A percentile compares a stretch with the other conserved stretches of the same genome.
These are phyloP conservation scores for Shiraia bambusicola DNA, from an alignment of 2,329 filamentous ascomycete genomes.

Conservation along the genomic window DNA sequence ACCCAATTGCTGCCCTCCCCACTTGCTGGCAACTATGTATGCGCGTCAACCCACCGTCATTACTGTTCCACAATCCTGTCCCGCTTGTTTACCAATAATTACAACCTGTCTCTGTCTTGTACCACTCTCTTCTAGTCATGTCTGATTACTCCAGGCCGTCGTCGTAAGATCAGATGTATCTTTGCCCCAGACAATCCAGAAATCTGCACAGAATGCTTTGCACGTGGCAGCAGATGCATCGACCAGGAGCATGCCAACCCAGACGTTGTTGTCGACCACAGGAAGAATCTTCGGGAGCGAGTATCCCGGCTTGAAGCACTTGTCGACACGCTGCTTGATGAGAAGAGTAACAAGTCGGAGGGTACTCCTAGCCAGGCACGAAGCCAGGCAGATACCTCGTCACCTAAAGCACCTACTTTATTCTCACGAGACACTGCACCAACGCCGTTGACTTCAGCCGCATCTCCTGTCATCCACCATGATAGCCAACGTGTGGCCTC, in stretches of 20 bases:
- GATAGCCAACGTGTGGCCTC: constrained; percentile 26
- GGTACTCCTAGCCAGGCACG: constrained; percentile 20
- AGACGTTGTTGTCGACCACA: constrained; percentile 45
- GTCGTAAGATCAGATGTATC: constrained; percentile 54
- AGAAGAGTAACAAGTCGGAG: constrained; percentile 36
- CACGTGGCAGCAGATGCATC: constrained; percentile 49
- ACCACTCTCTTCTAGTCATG: constrained; percentile 1
- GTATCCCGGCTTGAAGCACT: constrained; percentile 47
- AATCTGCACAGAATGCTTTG: constrained; percentile 50
- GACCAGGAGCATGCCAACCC: constrained; percentile 48
- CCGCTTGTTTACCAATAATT: constrained; percentile 4
- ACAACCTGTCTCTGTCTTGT: not conserved
- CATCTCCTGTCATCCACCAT: constrained; percentile 24
- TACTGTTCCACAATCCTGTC: constrained; percentile 3
- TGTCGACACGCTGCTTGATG: constrained; percentile 42
- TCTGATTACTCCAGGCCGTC: constrained; percentile 45
- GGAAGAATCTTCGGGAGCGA: constrained; percentile 47
- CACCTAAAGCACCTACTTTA: constrained; percentile 27
- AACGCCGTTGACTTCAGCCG: constrained; percentile 38
- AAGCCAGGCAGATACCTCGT: constrained; percentile 29
- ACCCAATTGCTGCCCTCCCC: constrained; percentile 5
- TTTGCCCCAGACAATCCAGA: constrained; percentile 43
- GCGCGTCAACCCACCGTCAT: constrained; percentile 1
- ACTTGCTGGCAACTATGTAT: not conserved
- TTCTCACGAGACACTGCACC: constrained; percentile 33